These are phyloP conservation scores for Sphagnurus paluster DNA, from an alignment of 1,284 basidiomycete species.

Conservation along the genomic window DNA sequence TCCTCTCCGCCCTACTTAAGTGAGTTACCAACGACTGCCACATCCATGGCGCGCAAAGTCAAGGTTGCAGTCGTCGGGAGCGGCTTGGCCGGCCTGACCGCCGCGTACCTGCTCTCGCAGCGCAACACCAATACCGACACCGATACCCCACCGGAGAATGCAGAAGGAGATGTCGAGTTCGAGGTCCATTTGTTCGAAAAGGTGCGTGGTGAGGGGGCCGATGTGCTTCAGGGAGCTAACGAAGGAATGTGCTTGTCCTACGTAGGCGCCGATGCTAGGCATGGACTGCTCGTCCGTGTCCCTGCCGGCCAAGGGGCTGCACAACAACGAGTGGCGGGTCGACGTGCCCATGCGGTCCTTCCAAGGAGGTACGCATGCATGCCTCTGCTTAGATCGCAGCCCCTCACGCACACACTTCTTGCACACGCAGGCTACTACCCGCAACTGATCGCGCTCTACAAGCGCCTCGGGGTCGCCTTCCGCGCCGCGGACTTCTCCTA, in stretches of 20 bases:
- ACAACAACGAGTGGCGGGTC: constrained; percentile 41
- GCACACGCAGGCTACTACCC: constrained; percentile 63
- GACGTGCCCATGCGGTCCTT: constrained; percentile 82
- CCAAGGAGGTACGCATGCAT: constrained; percentile 56
- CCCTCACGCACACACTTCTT: neutral
- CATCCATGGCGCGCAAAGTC: constrained; percentile 38
- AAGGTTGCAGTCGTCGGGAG: constrained; percentile 71
- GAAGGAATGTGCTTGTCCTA: constrained; percentile 14
- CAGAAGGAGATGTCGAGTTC: constrained; percentile 43
- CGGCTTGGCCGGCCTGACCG: constrained; percentile 70
- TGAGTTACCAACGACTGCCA: neutral
- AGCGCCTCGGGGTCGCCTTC: constrained; percentile 53
- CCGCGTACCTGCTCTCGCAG: constrained; percentile 57
- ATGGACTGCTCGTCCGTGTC: constrained; percentile 61
- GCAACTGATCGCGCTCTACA: constrained; percentile 65
- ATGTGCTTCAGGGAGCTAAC: constrained; percentile 10
- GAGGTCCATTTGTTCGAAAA: constrained; percentile 78
- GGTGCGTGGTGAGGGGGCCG: constrained; percentile 33
- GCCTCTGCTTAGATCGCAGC: neutral
- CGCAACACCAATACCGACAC: too few relatives aligned
- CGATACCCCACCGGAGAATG: too few relatives aligned
- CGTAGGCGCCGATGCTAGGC: constrained; percentile 51
- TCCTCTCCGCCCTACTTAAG: too few relatives aligned
- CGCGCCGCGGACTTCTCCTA: constrained; percentile 60
- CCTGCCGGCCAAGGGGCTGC: constrained; percentile 27